Conservation (phyloP, 1,139 yeast species). For the Blastobotrys buckinghamii region DNA sequence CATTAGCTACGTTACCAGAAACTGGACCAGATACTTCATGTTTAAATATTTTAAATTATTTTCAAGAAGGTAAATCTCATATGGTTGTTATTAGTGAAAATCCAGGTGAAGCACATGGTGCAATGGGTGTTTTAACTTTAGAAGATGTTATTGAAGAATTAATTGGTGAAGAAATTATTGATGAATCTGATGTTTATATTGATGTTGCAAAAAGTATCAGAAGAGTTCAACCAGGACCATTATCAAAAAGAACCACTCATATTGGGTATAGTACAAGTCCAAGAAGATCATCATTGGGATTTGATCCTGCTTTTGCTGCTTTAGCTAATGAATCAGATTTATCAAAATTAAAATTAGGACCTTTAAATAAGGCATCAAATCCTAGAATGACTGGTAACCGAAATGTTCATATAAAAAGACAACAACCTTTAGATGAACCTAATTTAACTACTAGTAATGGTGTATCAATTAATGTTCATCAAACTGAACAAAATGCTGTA, state of each 20-base stretch:
- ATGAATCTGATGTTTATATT: constrained; percentile 92
- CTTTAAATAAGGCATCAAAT: constrained; percentile 67
- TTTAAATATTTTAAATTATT: constrained; percentile 85
- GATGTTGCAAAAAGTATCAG: constrained; percentile 86
- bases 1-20: constrained; percentile 93
- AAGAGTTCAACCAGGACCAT: constrained; percentile 72
- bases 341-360: constrained; percentile 31
- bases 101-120: constrained; percentile 87
- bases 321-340: constrained; percentile 13
- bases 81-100: constrained; percentile 87
- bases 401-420: constrained; percentile 36
- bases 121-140: constrained; percentile 83
- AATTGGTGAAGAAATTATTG: constrained; percentile 96
- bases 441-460: constrained; percentile 12
- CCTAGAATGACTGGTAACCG: constrained; percentile 70
- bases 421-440: neutral
- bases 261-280: neutral
- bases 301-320: constrained; percentile 22
- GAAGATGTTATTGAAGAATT: constrained; percentile 97
- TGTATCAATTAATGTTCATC: constrained; percentile 33
- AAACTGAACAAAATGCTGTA: constrained; percentile 48
- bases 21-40: constrained; percentile 90
- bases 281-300: constrained; percentile 21
- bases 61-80: constrained; percentile 96
- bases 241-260: constrained; percentile 49